phyloP scores from a whole-genome alignment of 495 filamentous ascomycete genomes.

The Terfezia claveryi region DNA sequence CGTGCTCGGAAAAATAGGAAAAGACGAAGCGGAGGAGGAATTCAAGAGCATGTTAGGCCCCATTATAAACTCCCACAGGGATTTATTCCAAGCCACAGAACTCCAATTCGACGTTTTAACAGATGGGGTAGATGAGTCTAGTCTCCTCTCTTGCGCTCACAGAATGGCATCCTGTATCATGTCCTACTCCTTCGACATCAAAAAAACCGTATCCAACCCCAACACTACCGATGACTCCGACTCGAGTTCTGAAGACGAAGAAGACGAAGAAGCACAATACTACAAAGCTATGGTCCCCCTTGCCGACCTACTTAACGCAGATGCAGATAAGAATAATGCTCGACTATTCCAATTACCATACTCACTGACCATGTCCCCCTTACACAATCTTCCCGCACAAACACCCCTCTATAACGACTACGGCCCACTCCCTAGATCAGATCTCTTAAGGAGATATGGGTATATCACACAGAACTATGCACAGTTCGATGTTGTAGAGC shows the following conservation, averaged over 20 bases:
- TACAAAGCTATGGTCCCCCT: conserved; percentile 76
- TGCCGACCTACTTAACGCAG: conserved; percentile 82
- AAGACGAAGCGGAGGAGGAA: conserved; percentile 42
- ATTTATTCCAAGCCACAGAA: conserved; percentile 26
- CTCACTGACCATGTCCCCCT: conserved; percentile 12
- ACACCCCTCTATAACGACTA: conserved; percentile 85
- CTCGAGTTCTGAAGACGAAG: conserved; percentile 45
- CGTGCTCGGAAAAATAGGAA: conserved; percentile 58
- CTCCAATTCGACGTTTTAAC: conserved; percentile 1
- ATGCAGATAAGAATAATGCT: conserved; percentile 62
- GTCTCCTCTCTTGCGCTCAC: conserved; percentile 42
- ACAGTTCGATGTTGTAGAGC: conserved; percentile 60
- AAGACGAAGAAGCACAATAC: conserved; percentile 39
- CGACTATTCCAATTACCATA: conserved; percentile 13
- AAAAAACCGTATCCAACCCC: conserved; percentile 21
- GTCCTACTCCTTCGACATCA: conserved; percentile 85
- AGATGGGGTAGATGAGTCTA: conserved; percentile 20
- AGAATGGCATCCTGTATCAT: conserved; percentile 72
- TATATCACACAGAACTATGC: conserved; percentile 63
- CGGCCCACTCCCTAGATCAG: conserved; percentile 57
- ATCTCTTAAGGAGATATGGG: conserved; percentile 70
- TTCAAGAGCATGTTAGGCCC: conserved; percentile 43
- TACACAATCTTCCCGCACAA: conserved; percentile 33
- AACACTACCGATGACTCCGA: conserved; percentile 27
- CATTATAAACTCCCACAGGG: conserved; percentile 23